phyloP scores from a whole-genome alignment of 768 basidiomycete genomes.

The Podaxis carcinomalis region DNA sequence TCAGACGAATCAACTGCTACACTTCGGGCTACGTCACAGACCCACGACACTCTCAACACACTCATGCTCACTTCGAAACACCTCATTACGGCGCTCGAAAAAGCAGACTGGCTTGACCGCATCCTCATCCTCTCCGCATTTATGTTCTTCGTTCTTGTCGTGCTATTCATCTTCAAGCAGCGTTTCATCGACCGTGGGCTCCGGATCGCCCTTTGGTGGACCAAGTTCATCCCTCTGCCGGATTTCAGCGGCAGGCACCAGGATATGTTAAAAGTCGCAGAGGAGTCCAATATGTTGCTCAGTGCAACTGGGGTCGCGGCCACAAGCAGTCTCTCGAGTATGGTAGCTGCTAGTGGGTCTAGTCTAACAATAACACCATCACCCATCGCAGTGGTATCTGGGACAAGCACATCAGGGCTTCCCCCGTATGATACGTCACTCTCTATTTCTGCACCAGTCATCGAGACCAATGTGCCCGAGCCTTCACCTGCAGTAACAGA shows the following conservation, averaged over 20 bases:
- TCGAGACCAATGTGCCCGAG: not conserved
- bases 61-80: constrained; percentile 78
- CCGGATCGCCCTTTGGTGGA: constrained; percentile 86
- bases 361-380: not conserved
- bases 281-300: constrained; percentile 24
- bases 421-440: not conserved
- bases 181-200: constrained; percentile 78
- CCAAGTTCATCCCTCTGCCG: constrained; percentile 54
- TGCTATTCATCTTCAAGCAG: constrained; percentile 85
- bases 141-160: constrained; percentile 77
- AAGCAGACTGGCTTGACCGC: constrained; percentile 90
- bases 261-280: constrained; percentile 25
- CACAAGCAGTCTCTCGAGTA: not conserved
- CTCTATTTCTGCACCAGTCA: not conserved
- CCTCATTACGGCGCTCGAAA: constrained; percentile 84
- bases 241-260: constrained; percentile 33
- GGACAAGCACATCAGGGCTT: not conserved
- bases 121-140: constrained; percentile 79
- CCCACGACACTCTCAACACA: constrained; percentile 70
- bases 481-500: not conserved
- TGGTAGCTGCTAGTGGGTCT: not conserved
- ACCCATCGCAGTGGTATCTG: not conserved
- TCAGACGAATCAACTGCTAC: constrained; percentile 57
- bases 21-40: constrained; percentile 65
- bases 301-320: not conserved